Percentiles rank a stretch among this genome's conserved stretches.
phyloP scores from a whole-genome alignment of 306 rosid genomes.

The Prunus kanzakura region DNA sequence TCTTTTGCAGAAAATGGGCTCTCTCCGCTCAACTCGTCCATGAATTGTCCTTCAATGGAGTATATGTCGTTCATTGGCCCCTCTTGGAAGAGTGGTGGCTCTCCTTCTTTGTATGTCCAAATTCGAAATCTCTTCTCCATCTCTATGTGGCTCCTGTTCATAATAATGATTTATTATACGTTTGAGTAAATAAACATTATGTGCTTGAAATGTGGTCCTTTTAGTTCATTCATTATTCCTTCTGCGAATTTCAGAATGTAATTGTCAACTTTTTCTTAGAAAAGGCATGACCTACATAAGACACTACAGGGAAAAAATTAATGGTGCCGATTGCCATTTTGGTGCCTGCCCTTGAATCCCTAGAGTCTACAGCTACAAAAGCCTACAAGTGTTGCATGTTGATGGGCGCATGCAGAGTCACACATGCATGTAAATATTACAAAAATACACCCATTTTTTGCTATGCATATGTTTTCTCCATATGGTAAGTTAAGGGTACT shows the following conservation, averaged over 20 bases:
- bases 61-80: conserved; percentile 70
- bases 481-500: neutral
- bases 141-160: conserved; percentile 38
- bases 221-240: neutral
- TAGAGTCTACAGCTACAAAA: neutral
- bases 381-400: neutral
- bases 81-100: conserved; percentile 50
- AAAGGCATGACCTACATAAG: neutral
- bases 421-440: no score
- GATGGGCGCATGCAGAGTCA: neutral
- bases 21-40: conserved; percentile 40
- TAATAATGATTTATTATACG: neutral
- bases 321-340: neutral
- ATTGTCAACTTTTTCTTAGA: neutral
- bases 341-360: neutral
- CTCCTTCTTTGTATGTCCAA: conserved; percentile 69
- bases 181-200: neutral
- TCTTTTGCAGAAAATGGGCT: conserved; percentile 30
- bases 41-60: conserved; percentile 68
- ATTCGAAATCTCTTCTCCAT: conserved; percentile 69
- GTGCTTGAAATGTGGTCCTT: neutral
- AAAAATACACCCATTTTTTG: neutral
- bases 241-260: neutral
- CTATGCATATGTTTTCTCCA: neutral
- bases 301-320: neutral